Evolutionary conservation across 345 rosid species (phyloP), one percentile per base, ranked within the genome.

Genomic region (Dipteronia dyeriana): DNA sequence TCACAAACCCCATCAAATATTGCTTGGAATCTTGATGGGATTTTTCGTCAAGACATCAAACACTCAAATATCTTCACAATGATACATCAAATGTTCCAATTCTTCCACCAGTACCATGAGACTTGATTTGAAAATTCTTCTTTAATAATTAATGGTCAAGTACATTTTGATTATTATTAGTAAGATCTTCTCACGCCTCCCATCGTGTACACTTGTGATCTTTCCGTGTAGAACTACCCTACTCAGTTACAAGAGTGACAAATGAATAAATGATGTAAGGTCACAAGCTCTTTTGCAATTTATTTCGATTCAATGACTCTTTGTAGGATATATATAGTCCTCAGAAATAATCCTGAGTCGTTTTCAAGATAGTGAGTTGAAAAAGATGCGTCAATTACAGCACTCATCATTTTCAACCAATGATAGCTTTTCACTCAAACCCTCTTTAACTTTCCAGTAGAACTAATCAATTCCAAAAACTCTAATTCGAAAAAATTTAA

Each of bases 391-490:
- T 56, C 68, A 57, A 22, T 43, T 45, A 7, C 68, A 41, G 25
- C 34, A 56, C 66, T 65, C 54, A 61, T 45, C 62, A 17, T 56
- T 17, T 74, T 74, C 82, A 22, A 23, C 73, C 67, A 68, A 34
- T 34, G 38, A 57, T 76, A 3, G 57, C 12, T 68, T n/a, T 56
- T 57, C 23, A 68, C 73, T 39, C 51, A 49, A 20, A 20, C 23
- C 38, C 51, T 38, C 22, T 16, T 1, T 8, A 31, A 56, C 62
- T 29, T 20, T 23, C 14, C 76, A 34, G 38, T 34, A 31, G 6
- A 4, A 4, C 17, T 61, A 61, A 38, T 25, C 31, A 25, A 73
- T 66, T 61, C 29, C 43, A 63, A 59, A 22, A 41, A 38, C 39
- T 59, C 53, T 38, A n/a, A 20, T 59, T 70, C 62, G 39, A 19